A percentile compares a stretch with the other conserved stretches of the same genome.
Evolutionary conservation across 345 rosid genomes (phyloP).

Genomic region (Citrus glauca): DNA sequence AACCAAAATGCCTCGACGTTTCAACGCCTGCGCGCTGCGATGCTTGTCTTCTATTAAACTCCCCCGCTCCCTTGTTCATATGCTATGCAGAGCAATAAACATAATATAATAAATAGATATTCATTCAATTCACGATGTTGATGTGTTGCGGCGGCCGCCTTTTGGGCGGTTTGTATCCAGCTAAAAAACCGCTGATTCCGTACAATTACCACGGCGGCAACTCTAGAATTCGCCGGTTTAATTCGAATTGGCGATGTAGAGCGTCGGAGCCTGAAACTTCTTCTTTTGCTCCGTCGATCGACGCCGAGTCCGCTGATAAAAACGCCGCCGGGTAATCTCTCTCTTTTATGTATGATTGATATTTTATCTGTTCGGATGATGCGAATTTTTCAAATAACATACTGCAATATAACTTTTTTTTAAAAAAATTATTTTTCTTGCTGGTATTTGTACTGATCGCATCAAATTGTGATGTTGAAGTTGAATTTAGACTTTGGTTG

Average conservation of each 20-base stretch:
- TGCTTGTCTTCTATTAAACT: too few species aligned
- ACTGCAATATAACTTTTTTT: too few species aligned
- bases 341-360: background rate
- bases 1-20: too few species aligned
- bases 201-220: slow-evolving; percentile 1
- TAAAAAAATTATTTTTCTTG: background rate
- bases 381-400: background rate
- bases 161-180: slow-evolving; percentile 49
- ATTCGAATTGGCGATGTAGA: slow-evolving; percentile 48
- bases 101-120: too few species aligned
- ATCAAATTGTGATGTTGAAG: background rate
- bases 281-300: slow-evolving; percentile 42
- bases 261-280: slow-evolving; percentile 56
- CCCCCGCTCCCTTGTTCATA: too few species aligned
- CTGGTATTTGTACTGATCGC: background rate
- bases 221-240: slow-evolving; percentile 25
- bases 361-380: background rate
- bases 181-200: slow-evolving; percentile 25
- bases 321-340: slow-evolving; percentile 43
- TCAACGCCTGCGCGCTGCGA: too few species aligned
- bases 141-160: slow-evolving; percentile 51
- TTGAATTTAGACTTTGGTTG: background rate
- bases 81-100: too few species aligned
- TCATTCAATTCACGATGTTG: background rate
- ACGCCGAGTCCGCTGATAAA: slow-evolving; percentile 55